Base-by-base conservation (phyloP, 441 rosid genomes). In the Gossypium armourianum region DNA sequence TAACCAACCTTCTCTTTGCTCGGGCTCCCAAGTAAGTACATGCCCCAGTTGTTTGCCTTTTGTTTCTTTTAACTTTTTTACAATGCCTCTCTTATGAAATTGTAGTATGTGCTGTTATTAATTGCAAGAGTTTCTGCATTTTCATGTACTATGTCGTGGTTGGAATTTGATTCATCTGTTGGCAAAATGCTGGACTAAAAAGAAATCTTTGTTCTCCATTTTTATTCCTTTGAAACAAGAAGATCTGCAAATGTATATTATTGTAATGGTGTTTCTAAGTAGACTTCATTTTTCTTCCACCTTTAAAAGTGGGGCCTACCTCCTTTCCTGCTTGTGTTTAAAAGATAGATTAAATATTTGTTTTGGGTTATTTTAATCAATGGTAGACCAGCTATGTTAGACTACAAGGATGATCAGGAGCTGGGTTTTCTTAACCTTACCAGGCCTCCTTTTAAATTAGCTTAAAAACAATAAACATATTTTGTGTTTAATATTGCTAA, bases 1-100 rank as follows among this genome's bases (percentile, higher is more conserved):
- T 96, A 90, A 88, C 91, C 28, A 93, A 93, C 81, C 98, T 96
- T 76, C 97, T 96, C 76, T 96, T 96, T 84, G 97, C 97, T 21
- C 85, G 98, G 75, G 88, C 79, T 75, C 99, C 99, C 81, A 96
- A 91, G 99, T 96, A 75, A 87, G 97, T 71, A 83, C 75, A 60
- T 64, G 68, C 61, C 60, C 72, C 32, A 76, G 15, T 50, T 66
- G 43, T 50, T 66, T 65, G 10, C 70, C 58, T 74, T 72, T 29
- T 66, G 40, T 12, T 59, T n/a, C 8, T 43, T 45, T 47, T n/a
- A 57, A 10, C 4, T 45, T 28, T 53, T 50, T 62, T 36, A 53
- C 29, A 54, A 8, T 62, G 52, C 20, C 50, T 36, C 28, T 47
- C 50, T 49, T 47, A n/a, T 65, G 57, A 65, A 47, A 47, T 71